These are phyloP conservation scores for Skeletonema costatum DNA, from an alignment of 108 stramenopile species.

Conservation along the genomic window DNA sequence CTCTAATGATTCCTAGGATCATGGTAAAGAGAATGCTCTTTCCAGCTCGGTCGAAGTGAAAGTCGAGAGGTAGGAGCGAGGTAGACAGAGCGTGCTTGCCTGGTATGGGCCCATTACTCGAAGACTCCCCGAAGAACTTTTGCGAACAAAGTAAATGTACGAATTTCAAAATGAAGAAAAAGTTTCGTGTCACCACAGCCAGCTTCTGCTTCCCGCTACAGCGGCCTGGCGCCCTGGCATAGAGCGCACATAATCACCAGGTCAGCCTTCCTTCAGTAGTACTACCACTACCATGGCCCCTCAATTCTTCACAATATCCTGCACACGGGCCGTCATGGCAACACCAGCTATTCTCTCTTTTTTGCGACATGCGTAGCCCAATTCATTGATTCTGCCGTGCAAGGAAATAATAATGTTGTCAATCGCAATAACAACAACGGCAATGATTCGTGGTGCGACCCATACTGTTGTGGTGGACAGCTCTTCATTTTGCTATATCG, in stretches of 20 bases:
- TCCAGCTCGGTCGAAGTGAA: no score
- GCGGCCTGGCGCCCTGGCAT: no score
- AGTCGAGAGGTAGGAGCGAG: no score
- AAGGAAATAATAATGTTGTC: neutral
- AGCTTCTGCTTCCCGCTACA: no score
- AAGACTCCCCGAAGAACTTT: no score
- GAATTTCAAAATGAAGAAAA: no score
- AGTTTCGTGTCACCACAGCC: no score
- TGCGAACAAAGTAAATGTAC: no score
- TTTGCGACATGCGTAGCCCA: neutral
- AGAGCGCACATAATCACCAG: no score
- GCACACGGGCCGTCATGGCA: conserved; percentile 3
- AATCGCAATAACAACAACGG: neutral
- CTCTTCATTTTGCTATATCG: neutral
- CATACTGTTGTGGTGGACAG: neutral
- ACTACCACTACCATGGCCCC: neutral
- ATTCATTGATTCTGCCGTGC: neutral
- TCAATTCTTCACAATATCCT: neutral
- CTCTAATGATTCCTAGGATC: neutral
- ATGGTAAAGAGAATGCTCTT: neutral
- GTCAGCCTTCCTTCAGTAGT: neutral
- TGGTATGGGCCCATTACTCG: no score
- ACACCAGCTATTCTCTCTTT: conserved; percentile 2
- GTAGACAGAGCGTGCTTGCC: no score
- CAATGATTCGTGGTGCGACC: neutral